phyloP scores from a whole-genome alignment of 148 eudicot species.

The Polygonum maritimum region DNA sequence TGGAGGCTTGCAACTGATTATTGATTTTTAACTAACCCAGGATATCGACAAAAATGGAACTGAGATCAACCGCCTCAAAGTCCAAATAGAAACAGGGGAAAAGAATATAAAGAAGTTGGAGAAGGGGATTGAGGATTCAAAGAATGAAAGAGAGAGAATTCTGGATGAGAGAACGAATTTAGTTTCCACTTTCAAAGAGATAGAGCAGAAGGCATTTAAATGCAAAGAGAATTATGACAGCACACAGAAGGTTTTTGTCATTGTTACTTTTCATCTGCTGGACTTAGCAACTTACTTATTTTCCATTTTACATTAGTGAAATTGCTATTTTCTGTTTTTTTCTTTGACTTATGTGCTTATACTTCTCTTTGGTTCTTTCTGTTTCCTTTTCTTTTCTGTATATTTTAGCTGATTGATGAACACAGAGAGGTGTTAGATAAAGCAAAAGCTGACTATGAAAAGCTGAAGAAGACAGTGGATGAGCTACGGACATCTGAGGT shows the following conservation, averaged over 20 bases:
- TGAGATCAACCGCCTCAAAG: slow-evolving; percentile 85
- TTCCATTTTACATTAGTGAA: background rate
- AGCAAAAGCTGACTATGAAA: slow-evolving; percentile 75
- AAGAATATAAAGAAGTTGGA: slow-evolving; percentile 69
- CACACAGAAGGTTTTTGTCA: slow-evolving; percentile 50
- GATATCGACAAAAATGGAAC: slow-evolving; percentile 79
- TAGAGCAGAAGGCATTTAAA: slow-evolving; percentile 66
- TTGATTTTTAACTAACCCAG: slow-evolving; percentile 22
- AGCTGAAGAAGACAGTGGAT: slow-evolving; percentile 62
- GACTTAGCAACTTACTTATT: background rate
- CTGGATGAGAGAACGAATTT: slow-evolving; percentile 50
- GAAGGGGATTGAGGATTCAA: slow-evolving; percentile 80
- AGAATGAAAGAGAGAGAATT: slow-evolving; percentile 65
- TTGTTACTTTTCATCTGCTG: background rate
- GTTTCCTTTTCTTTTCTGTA: slow-evolving; percentile 2
- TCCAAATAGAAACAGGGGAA: slow-evolving; percentile 84
- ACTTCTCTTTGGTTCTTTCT: background rate
- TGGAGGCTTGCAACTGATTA: background rate
- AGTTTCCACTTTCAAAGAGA: slow-evolving; percentile 52
- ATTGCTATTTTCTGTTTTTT: background rate
- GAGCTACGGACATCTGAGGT: slow-evolving; percentile 94
- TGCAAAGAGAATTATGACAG: slow-evolving; percentile 77
- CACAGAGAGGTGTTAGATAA: slow-evolving; percentile 71
- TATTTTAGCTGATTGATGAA: slow-evolving; percentile 60
- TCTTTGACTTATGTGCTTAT: background rate